Percentiles rank a stretch among this genome's conserved stretches.
Conservation (phyloP, 768 basidiomycete genomes). For the Trametes coccinea region DNA sequence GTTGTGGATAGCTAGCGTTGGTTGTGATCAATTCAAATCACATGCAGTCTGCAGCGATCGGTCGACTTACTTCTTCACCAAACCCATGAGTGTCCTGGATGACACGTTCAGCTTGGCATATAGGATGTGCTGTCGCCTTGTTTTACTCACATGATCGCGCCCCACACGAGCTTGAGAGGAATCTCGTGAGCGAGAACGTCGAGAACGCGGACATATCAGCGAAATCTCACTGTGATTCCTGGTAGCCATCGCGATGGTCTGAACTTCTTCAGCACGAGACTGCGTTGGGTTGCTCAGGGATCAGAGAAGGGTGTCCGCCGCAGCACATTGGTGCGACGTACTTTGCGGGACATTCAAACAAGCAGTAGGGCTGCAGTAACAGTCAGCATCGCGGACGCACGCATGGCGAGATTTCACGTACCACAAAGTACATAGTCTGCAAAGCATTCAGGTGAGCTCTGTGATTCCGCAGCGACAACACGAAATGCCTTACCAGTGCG, state of each 20-base stretch:
- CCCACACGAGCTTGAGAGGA: slow-evolving; percentile 55
- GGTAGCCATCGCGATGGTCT: slow-evolving; percentile 73
- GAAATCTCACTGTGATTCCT: slow-evolving; percentile 50
- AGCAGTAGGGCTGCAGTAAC: slow-evolving; percentile 1
- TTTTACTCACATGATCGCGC: slow-evolving; percentile 52
- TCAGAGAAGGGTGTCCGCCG: too few relatives aligned
- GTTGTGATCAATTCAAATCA: too few relatives aligned
- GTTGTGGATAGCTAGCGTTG: slow-evolving; percentile 48
- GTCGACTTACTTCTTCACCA: slow-evolving; percentile 55
- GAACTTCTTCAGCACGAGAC: slow-evolving; percentile 58
- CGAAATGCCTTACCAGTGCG: slow-evolving; percentile 47
- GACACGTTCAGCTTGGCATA: neutral
- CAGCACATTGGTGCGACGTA: neutral
- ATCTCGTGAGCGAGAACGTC: neutral
- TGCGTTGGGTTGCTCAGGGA: neutral
- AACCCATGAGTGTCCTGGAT: slow-evolving; percentile 58
- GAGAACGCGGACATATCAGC: slow-evolving; percentile 8
- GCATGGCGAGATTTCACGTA: slow-evolving; percentile 32
- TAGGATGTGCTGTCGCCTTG: too few relatives aligned
- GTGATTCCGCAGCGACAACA: neutral
- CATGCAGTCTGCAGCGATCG: too few relatives aligned
- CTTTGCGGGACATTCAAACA: slow-evolving; percentile 11
- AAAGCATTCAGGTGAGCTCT: neutral
- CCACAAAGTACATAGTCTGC: slow-evolving; percentile 71
- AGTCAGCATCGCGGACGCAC: too few relatives aligned